Evolutionary conservation across 805 yeast genomes (phyloP).

Genomic region (Candida montana): DNA sequence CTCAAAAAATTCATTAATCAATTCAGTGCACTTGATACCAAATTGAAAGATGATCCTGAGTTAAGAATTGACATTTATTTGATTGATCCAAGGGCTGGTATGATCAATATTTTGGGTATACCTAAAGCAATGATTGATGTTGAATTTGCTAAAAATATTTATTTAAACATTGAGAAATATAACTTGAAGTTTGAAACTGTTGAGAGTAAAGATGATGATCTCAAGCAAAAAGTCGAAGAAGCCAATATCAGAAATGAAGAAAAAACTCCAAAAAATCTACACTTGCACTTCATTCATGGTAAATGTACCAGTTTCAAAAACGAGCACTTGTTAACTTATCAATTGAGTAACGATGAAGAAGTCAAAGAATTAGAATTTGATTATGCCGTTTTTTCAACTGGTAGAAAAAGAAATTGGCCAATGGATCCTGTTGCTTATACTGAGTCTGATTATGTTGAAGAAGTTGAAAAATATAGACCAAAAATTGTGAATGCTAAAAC

Average conservation of each 20-base stretch:
- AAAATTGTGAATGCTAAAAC: constrained; percentile 31
- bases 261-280: constrained; percentile 12
- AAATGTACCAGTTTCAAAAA: constrained; percentile 20
- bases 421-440: constrained; percentile 43
- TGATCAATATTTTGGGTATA: constrained; percentile 34
- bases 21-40: not conserved
- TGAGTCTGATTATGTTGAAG: constrained; percentile 31
- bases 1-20: not conserved
- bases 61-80: constrained; percentile 25
- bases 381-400: constrained; percentile 44
- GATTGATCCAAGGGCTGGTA: constrained; percentile 36
- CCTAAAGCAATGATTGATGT: constrained; percentile 33
- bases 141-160: constrained; percentile 32
- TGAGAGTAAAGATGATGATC: constrained; percentile 29
- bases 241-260: constrained; percentile 2
- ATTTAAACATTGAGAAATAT: constrained; percentile 25
- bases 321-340: constrained; percentile 15
- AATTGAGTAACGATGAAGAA: constrained; percentile 17
- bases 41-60: not conserved
- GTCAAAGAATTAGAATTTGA: constrained; percentile 33
- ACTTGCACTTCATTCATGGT: constrained; percentile 21
- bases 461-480: constrained; percentile 33
- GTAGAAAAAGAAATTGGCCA: constrained; percentile 50
- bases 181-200: constrained; percentile 27
- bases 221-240: constrained; percentile 10